These are phyloP conservation scores for Podosphaera xanthii DNA, from an alignment of 2,329 filamentous ascomycete species.

Conservation along the genomic window DNA sequence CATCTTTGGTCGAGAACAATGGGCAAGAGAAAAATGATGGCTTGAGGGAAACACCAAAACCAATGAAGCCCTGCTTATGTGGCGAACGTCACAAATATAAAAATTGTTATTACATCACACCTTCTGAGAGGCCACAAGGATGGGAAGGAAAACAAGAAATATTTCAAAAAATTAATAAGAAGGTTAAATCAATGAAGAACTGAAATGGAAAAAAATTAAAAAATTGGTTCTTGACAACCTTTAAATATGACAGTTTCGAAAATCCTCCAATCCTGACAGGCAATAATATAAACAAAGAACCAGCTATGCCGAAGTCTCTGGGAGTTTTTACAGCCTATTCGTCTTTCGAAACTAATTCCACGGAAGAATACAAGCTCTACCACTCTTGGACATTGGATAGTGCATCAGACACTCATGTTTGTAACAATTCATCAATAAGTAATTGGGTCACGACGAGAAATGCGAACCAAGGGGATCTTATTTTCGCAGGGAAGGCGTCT, in stretches of 20 bases:
- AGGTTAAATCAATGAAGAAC: background rate
- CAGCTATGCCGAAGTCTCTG: background rate
- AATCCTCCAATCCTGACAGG: background rate
- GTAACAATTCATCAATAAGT: background rate
- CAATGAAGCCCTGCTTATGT: background rate
- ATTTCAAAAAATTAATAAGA: background rate
- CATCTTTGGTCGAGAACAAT: background rate
- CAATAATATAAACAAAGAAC: background rate
- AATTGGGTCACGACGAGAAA: background rate
- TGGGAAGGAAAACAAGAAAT: background rate
- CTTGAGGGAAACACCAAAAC: background rate
- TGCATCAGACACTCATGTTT: background rate
- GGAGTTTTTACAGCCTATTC: background rate
- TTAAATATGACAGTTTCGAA: background rate
- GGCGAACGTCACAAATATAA: background rate
- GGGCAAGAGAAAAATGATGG: background rate
- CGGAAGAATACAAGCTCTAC: background rate
- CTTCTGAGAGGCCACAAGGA: background rate
- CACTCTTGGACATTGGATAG: conserved; percentile 1
- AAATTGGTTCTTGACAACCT: background rate
- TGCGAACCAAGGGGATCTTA: background rate
- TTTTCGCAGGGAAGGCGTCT: background rate
- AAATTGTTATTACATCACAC: background rate
- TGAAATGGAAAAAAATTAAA: background rate
- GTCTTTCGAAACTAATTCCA: background rate